Conservation (phyloP, 148 eudicot genomes). For the Nepenthes gracilis region DNA sequence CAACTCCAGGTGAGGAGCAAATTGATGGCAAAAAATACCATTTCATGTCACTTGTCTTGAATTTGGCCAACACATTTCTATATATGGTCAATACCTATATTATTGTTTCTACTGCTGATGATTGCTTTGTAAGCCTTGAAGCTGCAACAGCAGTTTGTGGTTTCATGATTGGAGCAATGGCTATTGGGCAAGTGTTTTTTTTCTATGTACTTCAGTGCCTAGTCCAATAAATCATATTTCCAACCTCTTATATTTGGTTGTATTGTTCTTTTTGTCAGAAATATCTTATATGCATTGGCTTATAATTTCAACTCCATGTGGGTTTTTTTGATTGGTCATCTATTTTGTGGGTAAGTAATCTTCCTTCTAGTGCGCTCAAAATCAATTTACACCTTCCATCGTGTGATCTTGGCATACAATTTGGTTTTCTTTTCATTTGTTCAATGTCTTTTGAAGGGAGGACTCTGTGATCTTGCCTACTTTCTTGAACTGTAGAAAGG, state of each 20-base stretch:
- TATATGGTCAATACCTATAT: conserved; percentile 62
- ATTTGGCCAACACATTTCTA: conserved; percentile 44
- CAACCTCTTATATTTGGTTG: conserved; percentile 47
- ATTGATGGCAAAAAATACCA: conserved; percentile 30
- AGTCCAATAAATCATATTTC: conserved; percentile 54
- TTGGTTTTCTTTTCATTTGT: too few relatives aligned
- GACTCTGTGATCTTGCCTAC: too few relatives aligned
- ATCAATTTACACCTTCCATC: not conserved
- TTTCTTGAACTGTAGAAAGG: not conserved
- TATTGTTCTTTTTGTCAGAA: conserved; percentile 32
- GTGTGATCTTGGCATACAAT: too few relatives aligned
- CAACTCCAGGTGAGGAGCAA: conserved; percentile 28
- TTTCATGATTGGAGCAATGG: too few relatives aligned
- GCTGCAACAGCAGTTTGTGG: too few relatives aligned
- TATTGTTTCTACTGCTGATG: conserved; percentile 57
- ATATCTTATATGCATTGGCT: conserved; percentile 44
- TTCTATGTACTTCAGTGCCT: conserved; percentile 53
- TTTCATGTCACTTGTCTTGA: conserved; percentile 45
- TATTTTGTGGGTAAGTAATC: conserved; percentile 40
- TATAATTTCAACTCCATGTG: conserved; percentile 36
- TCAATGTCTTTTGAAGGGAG: too few relatives aligned
- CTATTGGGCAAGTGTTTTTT: conserved; percentile 51
- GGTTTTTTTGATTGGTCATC: conserved; percentile 40
- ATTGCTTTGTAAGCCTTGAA: too few relatives aligned
- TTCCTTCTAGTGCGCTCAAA: not conserved